Evolutionary conservation across 345 rosid species (phyloP), one percentile per base, ranked within the genome.

Genomic region (Pseudoturritis turrita): DNA sequence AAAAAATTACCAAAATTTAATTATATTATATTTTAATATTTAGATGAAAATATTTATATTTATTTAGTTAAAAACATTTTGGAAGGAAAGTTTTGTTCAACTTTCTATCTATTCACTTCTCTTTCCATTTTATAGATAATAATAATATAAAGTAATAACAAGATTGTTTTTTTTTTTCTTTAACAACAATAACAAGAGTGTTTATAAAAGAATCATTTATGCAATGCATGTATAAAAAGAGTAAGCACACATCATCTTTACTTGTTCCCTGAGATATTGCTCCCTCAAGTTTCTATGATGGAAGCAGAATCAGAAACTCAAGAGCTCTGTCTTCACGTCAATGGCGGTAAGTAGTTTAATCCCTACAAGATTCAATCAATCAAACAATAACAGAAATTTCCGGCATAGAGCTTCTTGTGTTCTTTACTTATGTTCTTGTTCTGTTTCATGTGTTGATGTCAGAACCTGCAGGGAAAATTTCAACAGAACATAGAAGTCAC

Each of bases 271-370:
- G 14, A 70, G 39, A 70, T 46, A 53, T 62, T 62, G 54, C 61
- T 76, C 23, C 46, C 35, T 45, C 33, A 10, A 9, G 11, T 69
- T 36, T 40, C 47, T 44, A 28, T 1, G 18, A 76, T 70, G 79
- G 75, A 62, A 55, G 17, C 54, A 63, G 75, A 76, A 76, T 26
- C 71, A 47, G 71, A 75, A 75, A 67, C 69, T 75, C 79, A 69
- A 76, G 79, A 76, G 15, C 66, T 76, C 59, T 75, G 46, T 46
- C 56, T 76, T 46, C 60, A 35, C 7, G 52, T 76, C 21, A 70
- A 70, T 63, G 71, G 29, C 2, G 66, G 79, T 76, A 62, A 36
- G 66, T 58, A 21, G 14, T 33, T 23, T 2, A 7, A 37, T 5
- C 57, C 23, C 15, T 17, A 45, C 11, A 45, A 45, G 39, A 26